These are phyloP conservation scores for Macrocybe gigantea DNA, from an alignment of 768 basidiomycete genomes.

Conservation along the genomic window DNA sequence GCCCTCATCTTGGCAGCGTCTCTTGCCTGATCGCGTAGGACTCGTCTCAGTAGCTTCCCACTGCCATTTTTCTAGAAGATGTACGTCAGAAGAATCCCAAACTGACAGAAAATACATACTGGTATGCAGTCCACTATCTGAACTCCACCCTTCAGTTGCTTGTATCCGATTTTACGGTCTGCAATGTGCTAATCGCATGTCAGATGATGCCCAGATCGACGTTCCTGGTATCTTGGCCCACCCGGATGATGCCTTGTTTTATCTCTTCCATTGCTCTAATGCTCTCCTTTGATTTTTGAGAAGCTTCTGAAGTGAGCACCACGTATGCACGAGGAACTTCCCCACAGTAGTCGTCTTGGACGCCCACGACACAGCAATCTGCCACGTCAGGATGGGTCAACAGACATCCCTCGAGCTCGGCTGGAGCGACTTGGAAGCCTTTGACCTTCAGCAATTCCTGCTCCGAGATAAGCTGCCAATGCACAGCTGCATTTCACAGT, in stretches of 20 bases:
- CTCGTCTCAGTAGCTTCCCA: constrained; percentile 45
- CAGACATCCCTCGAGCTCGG: constrained; percentile 53
- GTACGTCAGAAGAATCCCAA: background rate
- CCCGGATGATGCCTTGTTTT: constrained; percentile 37
- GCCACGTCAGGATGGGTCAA: constrained; percentile 45
- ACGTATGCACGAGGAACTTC: constrained; percentile 65
- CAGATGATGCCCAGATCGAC: constrained; percentile 2
- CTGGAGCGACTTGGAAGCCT: constrained; percentile 50
- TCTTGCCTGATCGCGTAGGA: constrained; percentile 25
- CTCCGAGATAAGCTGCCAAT: background rate
- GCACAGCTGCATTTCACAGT: background rate
- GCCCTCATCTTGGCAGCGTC: constrained; percentile 8
- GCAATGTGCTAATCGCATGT: constrained; percentile 34
- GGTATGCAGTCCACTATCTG: constrained; percentile 27
- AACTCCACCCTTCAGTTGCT: constrained; percentile 42
- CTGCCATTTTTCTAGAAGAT: constrained; percentile 43
- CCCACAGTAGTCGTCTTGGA: constrained; percentile 54
- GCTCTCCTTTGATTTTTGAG: constrained; percentile 20
- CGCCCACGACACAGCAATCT: constrained; percentile 58
- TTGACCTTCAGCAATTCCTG: constrained; percentile 65
- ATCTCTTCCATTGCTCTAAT: constrained; percentile 22
- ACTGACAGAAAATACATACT: constrained; percentile 9
- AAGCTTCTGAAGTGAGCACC: constrained; percentile 37
- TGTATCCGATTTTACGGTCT: constrained; percentile 43
- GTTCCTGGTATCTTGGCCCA: constrained; percentile 11